Evolutionary conservation across 768 basidiomycete species (phyloP), one percentile per base, ranked within the genome.

Genomic region (Macrolepiota fuliginosa): DNA sequence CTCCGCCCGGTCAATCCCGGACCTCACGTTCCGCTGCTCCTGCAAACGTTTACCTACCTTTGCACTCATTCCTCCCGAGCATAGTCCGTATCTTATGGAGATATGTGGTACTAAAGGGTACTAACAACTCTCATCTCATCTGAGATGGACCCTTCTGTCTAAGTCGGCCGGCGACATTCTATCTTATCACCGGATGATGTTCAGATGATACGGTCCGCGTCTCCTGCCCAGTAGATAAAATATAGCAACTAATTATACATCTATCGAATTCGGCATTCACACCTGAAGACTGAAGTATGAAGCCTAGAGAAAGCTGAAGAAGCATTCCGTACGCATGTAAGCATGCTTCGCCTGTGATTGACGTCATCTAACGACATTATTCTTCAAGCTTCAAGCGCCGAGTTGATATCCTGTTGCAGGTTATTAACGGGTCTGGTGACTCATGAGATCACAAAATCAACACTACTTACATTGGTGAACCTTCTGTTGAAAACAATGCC

Each of bases 381-480:
- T 7, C 9, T 49, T 24, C 27, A 51, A 17, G 42, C 27, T 46
- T 54, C 59, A 24, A 54, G 59, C 13, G 59, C 51, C n/a, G 40
- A 27, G 35, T 32, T 61, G 29, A 61, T 54, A 40, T 61, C 42
- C 59, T 61, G 25, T 39, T 29, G 25, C 3, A 2, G 1, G 6
- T 35, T 11, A n/a, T 29, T 47, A 45, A 56, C 24, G 7, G 13
- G 56, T 24, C 35, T 11, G 19, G n/a, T 56, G n/a, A 15, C 47
- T 32, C 29, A 3, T 32, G 7, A 7, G 3, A 58, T 3, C n/a
- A 36, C 36, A 6, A 3, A 19, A 54, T 32, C 15, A n/a, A n/a
- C 10, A n/a, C 32, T 7, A 46, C 59, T 61, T 29, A 61, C 59
- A 54, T 61, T 32, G 2, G 53, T 61, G 32, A 61, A 61, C 19